Percentiles rank a stretch among this genome's conserved stretches.
These are phyloP conservation scores for Ogataea chonburiensis DNA, from an alignment of 805 yeast species.

Conservation along the genomic window DNA sequence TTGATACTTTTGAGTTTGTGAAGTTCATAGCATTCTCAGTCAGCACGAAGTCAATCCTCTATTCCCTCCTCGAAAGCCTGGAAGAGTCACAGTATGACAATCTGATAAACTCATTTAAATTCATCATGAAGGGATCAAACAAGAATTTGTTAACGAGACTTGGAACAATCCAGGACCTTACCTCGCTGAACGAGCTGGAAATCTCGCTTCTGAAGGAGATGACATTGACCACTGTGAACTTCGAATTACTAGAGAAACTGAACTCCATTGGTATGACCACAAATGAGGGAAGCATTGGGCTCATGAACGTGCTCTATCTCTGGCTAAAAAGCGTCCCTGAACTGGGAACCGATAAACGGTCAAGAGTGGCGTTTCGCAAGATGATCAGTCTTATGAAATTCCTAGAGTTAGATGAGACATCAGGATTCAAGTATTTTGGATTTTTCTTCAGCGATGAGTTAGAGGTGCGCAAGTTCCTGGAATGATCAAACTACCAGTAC, in stretches of 20 bases:
- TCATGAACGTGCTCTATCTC: slow-evolving; percentile 25
- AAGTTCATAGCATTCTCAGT: slow-evolving; percentile 25
- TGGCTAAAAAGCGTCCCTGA: slow-evolving; percentile 30
- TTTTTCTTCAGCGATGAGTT: slow-evolving; percentile 30
- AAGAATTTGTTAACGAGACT: slow-evolving; percentile 10
- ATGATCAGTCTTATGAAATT: slow-evolving; percentile 26
- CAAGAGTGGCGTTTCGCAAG: slow-evolving; percentile 17
- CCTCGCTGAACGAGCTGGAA: slow-evolving; percentile 16
- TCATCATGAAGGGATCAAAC: slow-evolving; percentile 16
- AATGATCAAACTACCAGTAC: slow-evolving; percentile 50
- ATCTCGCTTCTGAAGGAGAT: slow-evolving; percentile 18
- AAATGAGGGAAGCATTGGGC: slow-evolving; percentile 24
- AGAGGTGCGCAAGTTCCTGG: slow-evolving; percentile 21
- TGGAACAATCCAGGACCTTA: slow-evolving; percentile 9
- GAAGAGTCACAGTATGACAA: slow-evolving; percentile 24
- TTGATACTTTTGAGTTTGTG: slow-evolving; percentile 14
- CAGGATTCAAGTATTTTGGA: slow-evolving; percentile 29
- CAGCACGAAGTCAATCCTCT: slow-evolving; percentile 32
- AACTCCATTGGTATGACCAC: slow-evolving; percentile 23
- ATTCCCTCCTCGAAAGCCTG: slow-evolving; percentile 37
- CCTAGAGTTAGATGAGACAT: slow-evolving; percentile 21
- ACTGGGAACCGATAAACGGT: slow-evolving; percentile 15
- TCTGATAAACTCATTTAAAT: slow-evolving; percentile 23
- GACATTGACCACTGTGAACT: slow-evolving; percentile 15
- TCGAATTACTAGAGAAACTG: slow-evolving; percentile 15